These are phyloP conservation scores for Mycosarcoma mackinlayi DNA, from an alignment of 1,284 basidiomycete genomes.

Conservation along the genomic window DNA sequence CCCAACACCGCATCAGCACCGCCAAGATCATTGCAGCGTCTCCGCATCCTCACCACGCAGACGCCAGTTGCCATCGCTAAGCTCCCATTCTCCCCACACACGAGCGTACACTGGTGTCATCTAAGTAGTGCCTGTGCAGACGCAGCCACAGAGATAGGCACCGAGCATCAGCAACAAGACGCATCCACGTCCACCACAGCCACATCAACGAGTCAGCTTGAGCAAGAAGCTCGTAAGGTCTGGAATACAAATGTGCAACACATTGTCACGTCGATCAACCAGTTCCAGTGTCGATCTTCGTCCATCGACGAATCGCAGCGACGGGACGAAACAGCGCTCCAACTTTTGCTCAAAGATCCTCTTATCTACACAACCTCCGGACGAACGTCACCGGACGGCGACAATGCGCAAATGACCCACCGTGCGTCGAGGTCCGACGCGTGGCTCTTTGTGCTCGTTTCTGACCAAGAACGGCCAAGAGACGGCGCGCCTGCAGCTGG, in stretches of 20 bases:
- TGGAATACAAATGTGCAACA: constrained; percentile 15
- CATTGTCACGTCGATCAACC: background rate
- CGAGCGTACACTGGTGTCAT: constrained; percentile 26
- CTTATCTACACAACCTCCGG: constrained; percentile 13
- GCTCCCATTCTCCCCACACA: constrained; percentile 16
- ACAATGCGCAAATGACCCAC: background rate
- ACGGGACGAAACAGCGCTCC: background rate
- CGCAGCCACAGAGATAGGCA: too few relatives aligned
- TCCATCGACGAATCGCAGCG: background rate
- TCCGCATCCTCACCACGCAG: constrained; percentile 20
- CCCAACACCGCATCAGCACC: constrained; percentile 12
- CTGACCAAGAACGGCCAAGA: background rate
- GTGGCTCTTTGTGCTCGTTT: constrained; percentile 24
- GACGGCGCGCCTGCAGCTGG: background rate
- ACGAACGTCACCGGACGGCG: background rate
- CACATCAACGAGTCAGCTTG: background rate
- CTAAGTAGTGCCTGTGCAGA: background rate
- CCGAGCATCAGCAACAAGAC: background rate
- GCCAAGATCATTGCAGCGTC: constrained; percentile 15
- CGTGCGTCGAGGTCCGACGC: background rate
- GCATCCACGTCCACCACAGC: background rate
- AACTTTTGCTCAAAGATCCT: constrained; percentile 1
- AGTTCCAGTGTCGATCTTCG: background rate
- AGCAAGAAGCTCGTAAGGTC: background rate
- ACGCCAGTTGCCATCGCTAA: constrained; percentile 32